phyloP scores from a whole-genome alignment of 2,329 filamentous ascomycete genomes.

The Diaporthe nobilis region DNA sequence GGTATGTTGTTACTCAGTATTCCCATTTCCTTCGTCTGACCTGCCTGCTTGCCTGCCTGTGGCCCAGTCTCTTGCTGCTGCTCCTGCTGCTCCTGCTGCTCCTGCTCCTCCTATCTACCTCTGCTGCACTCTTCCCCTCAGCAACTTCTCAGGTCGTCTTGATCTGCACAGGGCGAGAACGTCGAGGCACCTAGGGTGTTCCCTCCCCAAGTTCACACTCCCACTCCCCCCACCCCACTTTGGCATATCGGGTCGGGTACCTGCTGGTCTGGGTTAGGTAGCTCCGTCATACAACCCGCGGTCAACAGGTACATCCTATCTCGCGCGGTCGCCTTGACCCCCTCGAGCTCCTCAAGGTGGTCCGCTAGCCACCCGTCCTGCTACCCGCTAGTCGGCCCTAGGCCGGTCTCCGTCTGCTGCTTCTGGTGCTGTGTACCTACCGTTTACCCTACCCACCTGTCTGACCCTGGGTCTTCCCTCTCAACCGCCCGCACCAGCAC shows the following conservation, averaged over 20 bases:
- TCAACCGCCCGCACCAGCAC: slow-evolving; percentile 3
- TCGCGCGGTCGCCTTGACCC: slow-evolving; percentile 16
- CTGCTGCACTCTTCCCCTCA: not conserved
- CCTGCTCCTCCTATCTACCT: not conserved
- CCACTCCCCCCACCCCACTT: slow-evolving; percentile 11
- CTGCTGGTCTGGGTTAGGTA: slow-evolving; percentile 9
- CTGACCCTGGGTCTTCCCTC: not conserved
- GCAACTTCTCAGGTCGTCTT: slow-evolving; percentile 1
- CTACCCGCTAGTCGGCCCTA: slow-evolving; percentile 23
- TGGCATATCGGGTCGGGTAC: slow-evolving; percentile 20
- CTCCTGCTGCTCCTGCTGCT: not conserved
- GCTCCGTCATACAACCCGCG: slow-evolving; percentile 14
- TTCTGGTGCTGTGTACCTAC: not conserved
- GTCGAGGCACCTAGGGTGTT: not conserved
- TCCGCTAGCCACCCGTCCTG: slow-evolving; percentile 23
- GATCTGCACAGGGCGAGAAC: slow-evolving; percentile 15
- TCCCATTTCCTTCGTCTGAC: not conserved
- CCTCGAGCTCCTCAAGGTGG: slow-evolving; percentile 15
- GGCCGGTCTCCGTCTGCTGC: slow-evolving; percentile 16
- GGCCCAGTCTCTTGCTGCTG: not conserved
- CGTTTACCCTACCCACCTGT: slow-evolving; percentile 4
- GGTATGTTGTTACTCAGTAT: not conserved
- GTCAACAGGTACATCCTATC: slow-evolving; percentile 23
- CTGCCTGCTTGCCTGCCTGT: not conserved
- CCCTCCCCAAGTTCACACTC: not conserved